A percentile compares a stretch with the other conserved stretches of the same genome.
Evolutionary conservation across 1,284 basidiomycete genomes (phyloP).

Genomic region (Fomitopsis pinicola): DNA sequence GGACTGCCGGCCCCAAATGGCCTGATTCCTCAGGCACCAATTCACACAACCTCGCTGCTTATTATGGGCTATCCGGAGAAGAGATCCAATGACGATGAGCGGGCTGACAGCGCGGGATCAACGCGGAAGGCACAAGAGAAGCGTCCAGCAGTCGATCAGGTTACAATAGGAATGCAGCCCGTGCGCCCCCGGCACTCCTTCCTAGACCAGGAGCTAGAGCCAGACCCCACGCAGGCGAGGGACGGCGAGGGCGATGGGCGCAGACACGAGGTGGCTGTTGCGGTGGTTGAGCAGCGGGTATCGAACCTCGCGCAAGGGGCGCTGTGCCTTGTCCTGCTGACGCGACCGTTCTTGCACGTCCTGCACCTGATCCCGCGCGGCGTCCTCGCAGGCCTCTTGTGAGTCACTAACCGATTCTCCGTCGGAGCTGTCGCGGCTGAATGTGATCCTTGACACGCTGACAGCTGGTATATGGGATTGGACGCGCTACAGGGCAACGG

Average conservation of each 20-base stretch:
- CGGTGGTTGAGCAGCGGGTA: conserved; percentile 85
- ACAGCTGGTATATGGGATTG: conserved; percentile 87
- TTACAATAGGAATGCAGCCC: conserved; percentile 5
- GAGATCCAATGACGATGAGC: conserved; percentile 36
- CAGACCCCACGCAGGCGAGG: conserved; percentile 20
- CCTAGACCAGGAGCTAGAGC: conserved; percentile 27
- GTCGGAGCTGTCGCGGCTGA: conserved; percentile 13
- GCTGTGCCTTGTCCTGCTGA: conserved; percentile 77
- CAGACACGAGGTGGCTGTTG: conserved; percentile 59
- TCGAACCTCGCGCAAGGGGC: conserved; percentile 85
- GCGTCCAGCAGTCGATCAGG: background rate
- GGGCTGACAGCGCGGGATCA: conserved; percentile 13
- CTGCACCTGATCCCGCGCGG: conserved; percentile 75
- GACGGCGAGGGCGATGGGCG: conserved; percentile 22
- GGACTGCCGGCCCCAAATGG: conserved; percentile 95
- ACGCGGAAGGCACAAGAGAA: conserved; percentile 8
- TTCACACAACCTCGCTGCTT: conserved; percentile 85
- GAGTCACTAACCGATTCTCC: conserved; percentile 22
- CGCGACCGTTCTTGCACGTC: conserved; percentile 78
- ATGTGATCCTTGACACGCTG: conserved; percentile 13
- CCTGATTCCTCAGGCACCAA: conserved; percentile 93
- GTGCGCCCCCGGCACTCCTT: conserved; percentile 15
- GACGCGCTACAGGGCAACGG: conserved; percentile 82
- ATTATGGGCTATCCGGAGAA: conserved; percentile 59
- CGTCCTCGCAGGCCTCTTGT: conserved; percentile 73